A percentile compares a stretch with the other conserved stretches of the same genome.
These are phyloP conservation scores for Naumovozyma baii DNA, from an alignment of 805 yeast genomes.

Conservation along the genomic window DNA sequence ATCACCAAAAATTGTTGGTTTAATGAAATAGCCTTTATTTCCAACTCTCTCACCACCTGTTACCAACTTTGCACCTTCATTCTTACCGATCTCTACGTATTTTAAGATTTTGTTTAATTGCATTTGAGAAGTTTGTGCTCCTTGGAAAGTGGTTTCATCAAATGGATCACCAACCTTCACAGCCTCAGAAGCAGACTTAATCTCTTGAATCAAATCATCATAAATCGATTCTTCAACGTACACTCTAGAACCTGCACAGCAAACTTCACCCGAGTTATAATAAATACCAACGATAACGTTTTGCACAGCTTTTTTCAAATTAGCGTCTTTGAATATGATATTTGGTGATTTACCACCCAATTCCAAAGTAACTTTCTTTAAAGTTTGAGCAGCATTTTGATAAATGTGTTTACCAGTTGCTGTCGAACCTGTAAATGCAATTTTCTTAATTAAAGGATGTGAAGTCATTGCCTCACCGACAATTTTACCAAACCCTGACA, in stretches of 20 bases:
- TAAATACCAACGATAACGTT: slow-evolving; percentile 66
- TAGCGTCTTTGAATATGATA: slow-evolving; percentile 70
- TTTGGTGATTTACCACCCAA: slow-evolving; percentile 89
- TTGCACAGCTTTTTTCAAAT: slow-evolving; percentile 54
- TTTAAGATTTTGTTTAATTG: slow-evolving; percentile 58
- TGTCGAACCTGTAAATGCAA: slow-evolving; percentile 86
- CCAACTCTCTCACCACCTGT: slow-evolving; percentile 77
- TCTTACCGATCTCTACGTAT: slow-evolving; percentile 54
- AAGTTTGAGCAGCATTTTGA: slow-evolving; percentile 58
- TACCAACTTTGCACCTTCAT: slow-evolving; percentile 60
- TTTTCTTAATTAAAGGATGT: slow-evolving; percentile 63
- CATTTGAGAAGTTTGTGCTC: slow-evolving; percentile 62
- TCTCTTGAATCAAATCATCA: slow-evolving; percentile 53
- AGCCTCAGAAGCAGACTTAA: slow-evolving; percentile 39
- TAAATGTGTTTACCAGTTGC: slow-evolving; percentile 70
- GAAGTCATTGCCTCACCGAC: slow-evolving; percentile 63
- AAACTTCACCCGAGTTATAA: slow-evolving; percentile 87
- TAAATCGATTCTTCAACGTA: slow-evolving; percentile 69
- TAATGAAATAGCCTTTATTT: slow-evolving; percentile 57
- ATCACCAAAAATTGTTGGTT: slow-evolving; percentile 82
- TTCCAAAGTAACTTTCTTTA: slow-evolving; percentile 76
- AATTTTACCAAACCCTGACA: slow-evolving; percentile 71
- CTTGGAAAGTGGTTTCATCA: slow-evolving; percentile 58
- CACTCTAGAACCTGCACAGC: slow-evolving; percentile 87
- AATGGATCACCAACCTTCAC: slow-evolving; percentile 74